A percentile compares a stretch with the other conserved stretches of the same genome.
Conservation (phyloP, 352 stramenopile genomes). For the Pythium graminicola region DNA sequence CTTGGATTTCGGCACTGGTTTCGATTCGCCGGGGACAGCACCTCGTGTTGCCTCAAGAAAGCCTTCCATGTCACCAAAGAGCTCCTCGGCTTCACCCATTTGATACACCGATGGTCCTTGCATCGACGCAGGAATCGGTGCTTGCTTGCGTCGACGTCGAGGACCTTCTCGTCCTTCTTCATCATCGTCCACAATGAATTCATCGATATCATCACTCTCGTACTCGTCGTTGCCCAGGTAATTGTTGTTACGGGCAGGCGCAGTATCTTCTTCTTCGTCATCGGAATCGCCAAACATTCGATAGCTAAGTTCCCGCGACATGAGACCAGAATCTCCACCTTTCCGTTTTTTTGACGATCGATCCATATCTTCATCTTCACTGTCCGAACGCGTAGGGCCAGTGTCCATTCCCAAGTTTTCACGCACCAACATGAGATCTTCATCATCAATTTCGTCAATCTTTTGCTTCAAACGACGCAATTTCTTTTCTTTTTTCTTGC, state of each 20-base stretch:
- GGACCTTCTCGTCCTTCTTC: slow-evolving; percentile 77
- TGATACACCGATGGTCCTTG: slow-evolving; percentile 86
- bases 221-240: slow-evolving; percentile 85
- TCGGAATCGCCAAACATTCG: slow-evolving; percentile 87
- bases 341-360: slow-evolving; percentile 66
- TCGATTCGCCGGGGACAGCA: slow-evolving; percentile 20
- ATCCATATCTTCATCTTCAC: slow-evolving; percentile 69
- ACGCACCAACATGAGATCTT: slow-evolving; percentile 84
- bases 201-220: slow-evolving; percentile 85
- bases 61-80: slow-evolving; percentile 87
- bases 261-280: slow-evolving; percentile 80
- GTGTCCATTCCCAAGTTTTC: slow-evolving; percentile 87
- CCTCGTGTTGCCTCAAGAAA: slow-evolving; percentile 79
- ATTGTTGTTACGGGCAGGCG: slow-evolving; percentile 58
- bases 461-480: slow-evolving; percentile 84
- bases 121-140: slow-evolving; percentile 63
- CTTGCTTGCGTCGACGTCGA: slow-evolving; percentile 70
- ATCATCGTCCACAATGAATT: slow-evolving; percentile 88
- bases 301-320: slow-evolving; percentile 83
- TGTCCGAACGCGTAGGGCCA: slow-evolving; percentile 60
- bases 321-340: slow-evolving; percentile 66
- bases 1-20: slow-evolving; percentile 51
- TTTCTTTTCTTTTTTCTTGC: slow-evolving; percentile 85
- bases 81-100: slow-evolving; percentile 85
- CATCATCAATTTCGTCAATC: slow-evolving; percentile 81